phyloP scores from a whole-genome alignment of 805 yeast genomes.

The Metschnikowia proteae region DNA sequence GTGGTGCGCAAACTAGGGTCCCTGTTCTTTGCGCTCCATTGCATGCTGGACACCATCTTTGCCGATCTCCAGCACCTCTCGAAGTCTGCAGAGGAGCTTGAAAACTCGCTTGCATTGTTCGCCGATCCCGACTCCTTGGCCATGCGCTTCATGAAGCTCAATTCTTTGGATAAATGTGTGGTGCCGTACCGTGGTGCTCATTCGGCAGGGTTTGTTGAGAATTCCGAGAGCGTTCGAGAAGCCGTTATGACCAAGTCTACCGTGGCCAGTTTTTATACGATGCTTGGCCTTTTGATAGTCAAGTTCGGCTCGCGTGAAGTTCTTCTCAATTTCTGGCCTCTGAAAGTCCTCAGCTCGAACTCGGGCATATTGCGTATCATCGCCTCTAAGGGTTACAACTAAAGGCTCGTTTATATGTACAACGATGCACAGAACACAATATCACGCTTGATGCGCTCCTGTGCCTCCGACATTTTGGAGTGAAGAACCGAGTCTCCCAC shows the following conservation, averaged over 20 bases:
- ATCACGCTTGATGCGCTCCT: slow-evolving; percentile 92
- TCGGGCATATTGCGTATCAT: slow-evolving; percentile 28
- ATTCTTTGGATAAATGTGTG: slow-evolving; percentile 24
- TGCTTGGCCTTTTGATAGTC: slow-evolving; percentile 32
- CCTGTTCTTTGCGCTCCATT: slow-evolving; percentile 20
- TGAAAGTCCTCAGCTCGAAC: slow-evolving; percentile 12
- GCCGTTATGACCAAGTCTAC: slow-evolving; percentile 22
- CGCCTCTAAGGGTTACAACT: slow-evolving; percentile 6
- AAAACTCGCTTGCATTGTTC: slow-evolving; percentile 21
- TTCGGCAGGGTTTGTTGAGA: slow-evolving; percentile 18
- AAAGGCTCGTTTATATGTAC: slow-evolving; percentile 49
- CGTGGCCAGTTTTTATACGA: slow-evolving; percentile 36
- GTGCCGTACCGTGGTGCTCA: slow-evolving; percentile 32
- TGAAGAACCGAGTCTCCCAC: slow-evolving; percentile 92
- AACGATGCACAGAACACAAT: slow-evolving; percentile 96
- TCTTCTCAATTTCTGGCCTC: slow-evolving; percentile 18
- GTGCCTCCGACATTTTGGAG: slow-evolving; percentile 86
- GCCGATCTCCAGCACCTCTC: slow-evolving; percentile 29
- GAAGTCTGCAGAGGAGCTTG: slow-evolving; percentile 25
- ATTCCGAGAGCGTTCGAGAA: slow-evolving; percentile 11
- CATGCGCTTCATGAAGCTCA: slow-evolving; percentile 31
- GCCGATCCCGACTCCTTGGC: slow-evolving; percentile 17
- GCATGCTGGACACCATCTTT: slow-evolving; percentile 27
- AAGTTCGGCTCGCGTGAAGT: slow-evolving; percentile 27
- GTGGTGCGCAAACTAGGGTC: slow-evolving; percentile 28